Base-by-base conservation (phyloP, 768 basidiomycete species). In the Kondoa subrosea region DNA sequence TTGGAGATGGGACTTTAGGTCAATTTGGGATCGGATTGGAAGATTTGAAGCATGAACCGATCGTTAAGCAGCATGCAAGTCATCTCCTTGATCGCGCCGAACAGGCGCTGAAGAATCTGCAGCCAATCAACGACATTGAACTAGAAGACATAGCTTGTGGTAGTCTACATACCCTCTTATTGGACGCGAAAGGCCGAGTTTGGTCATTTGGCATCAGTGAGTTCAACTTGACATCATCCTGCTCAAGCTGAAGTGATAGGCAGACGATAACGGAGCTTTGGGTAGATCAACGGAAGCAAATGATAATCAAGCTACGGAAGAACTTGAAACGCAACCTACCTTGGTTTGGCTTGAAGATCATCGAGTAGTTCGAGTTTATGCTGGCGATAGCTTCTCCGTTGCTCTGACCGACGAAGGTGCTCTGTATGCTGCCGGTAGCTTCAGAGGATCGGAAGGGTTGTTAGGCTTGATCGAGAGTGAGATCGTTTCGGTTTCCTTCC, bases 341-440 rank as follows among this genome's bases (percentile, higher is more conserved):
- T 72, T 72, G 14, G 73, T 76, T 59, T 67, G 72, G 15, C 73
- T 78, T 27, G 86, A 89, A 72, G 82, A 83, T 16, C 95, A 93
- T 80, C 85, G 87, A 66, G 87, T 90, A 0, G 88, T 91, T 2
- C 81, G 83, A 68, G 81, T 91, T 68, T 85, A 85, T 50, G 86
- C 89, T 25, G 91, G 92, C 4, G 92, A 95, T 74, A 89, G 85
- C 70, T 85, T 92, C 71, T 87, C 86, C 71, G 87, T 90, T 33
- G 91, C 89, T 27, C 80, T 95, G 70, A 87, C 85, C 67, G 80
- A 82, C 57, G 79, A 85, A 62, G 92, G 92, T 62, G 86, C 88
- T 69, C 78, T 96, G 62, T 82, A 87, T 67, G 89, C 86, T 26
- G 95, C 91, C 91, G 85, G 83, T 32, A 86, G 86, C 57, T 95